These are phyloP conservation scores for Fusarium sp. DNA, from an alignment of 2,329 filamentous ascomycete species.

Conservation along the genomic window DNA sequence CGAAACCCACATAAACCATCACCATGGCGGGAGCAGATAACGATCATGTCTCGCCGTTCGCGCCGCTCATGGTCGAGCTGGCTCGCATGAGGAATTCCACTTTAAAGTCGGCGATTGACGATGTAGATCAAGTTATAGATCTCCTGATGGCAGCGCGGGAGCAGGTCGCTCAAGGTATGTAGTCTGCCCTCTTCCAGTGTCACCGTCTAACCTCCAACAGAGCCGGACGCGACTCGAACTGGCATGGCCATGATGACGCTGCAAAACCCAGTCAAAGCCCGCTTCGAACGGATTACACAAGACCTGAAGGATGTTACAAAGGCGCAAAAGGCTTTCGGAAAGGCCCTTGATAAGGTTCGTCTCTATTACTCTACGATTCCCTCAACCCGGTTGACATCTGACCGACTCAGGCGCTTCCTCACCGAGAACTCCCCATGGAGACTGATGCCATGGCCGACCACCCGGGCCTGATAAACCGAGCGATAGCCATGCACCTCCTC, in stretches of 20 bases:
- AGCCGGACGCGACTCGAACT: conserved; percentile 68
- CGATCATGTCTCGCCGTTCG: conserved; percentile 62
- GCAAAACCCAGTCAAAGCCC: conserved; percentile 86
- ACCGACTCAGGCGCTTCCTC: conserved; percentile 56
- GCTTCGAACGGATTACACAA: conserved; percentile 84
- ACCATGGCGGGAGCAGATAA: conserved; percentile 56
- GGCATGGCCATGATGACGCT: conserved; percentile 85
- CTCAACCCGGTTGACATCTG: conserved; percentile 17
- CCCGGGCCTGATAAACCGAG: conserved; percentile 86
- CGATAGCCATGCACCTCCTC: conserved; percentile 95
- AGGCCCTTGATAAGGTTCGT: conserved; percentile 83
- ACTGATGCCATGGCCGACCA: conserved; percentile 85
- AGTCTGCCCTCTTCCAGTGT: background rate
- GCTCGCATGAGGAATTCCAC: conserved; percentile 78
- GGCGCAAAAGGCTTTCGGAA: conserved; percentile 86
- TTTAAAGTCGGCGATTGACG: conserved; percentile 78
- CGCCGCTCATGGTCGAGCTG: conserved; percentile 79
- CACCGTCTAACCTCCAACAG: conserved; percentile 44
- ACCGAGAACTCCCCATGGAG: conserved; percentile 79
- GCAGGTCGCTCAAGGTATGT: conserved; percentile 77
- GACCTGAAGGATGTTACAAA: conserved; percentile 88
- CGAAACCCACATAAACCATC: conserved; percentile 18
- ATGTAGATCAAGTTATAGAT: conserved; percentile 88
- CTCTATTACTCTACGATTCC: background rate
- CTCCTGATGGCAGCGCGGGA: conserved; percentile 81